phyloP scores from a whole-genome alignment of 2,329 filamentous ascomycete species.

The Colletotrichum karsti region DNA sequence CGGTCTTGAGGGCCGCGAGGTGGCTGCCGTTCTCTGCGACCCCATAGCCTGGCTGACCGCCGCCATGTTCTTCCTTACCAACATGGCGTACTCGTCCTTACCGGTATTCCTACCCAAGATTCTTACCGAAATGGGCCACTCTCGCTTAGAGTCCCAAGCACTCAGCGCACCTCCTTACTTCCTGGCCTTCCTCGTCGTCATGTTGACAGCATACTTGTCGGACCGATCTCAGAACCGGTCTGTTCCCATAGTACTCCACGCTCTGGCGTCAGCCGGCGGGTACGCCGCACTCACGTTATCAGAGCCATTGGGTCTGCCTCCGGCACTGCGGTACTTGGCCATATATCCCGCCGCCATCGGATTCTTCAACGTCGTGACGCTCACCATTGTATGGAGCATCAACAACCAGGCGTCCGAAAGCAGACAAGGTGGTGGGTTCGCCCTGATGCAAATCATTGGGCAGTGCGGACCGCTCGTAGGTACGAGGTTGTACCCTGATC shows the following conservation, averaged over 20 bases:
- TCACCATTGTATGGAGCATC: conserved; percentile 88
- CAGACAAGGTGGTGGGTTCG: conserved; percentile 79
- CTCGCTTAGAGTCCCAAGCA: conserved; percentile 73
- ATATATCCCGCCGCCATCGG: conserved; percentile 82
- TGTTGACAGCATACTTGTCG: conserved; percentile 76
- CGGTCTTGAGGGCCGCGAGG: conserved; percentile 63
- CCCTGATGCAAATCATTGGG: conserved; percentile 82
- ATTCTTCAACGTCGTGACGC: conserved; percentile 85
- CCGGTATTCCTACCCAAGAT: conserved; percentile 90
- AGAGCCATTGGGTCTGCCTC: conserved; percentile 50
- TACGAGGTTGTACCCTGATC: conserved; percentile 69
- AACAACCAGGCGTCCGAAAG: conserved; percentile 81
- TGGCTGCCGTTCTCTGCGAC: conserved; percentile 68
- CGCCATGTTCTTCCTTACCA: conserved; percentile 86
- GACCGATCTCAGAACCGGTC: conserved; percentile 72
- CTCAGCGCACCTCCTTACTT: conserved; percentile 86
- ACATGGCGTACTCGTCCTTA: conserved; percentile 87
- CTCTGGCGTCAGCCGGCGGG: conserved; percentile 70
- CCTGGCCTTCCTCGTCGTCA: conserved; percentile 75
- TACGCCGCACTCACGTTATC: conserved; percentile 69
- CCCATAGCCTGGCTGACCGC: conserved; percentile 80
- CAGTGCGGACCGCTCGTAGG: conserved; percentile 81
- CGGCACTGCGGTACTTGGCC: conserved; percentile 72
- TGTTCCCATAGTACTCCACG: conserved; percentile 73
- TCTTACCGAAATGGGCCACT: conserved; percentile 79